phyloP scores from a whole-genome alignment of 257 asterid species.

The Nyctanthes arbortristis region DNA sequence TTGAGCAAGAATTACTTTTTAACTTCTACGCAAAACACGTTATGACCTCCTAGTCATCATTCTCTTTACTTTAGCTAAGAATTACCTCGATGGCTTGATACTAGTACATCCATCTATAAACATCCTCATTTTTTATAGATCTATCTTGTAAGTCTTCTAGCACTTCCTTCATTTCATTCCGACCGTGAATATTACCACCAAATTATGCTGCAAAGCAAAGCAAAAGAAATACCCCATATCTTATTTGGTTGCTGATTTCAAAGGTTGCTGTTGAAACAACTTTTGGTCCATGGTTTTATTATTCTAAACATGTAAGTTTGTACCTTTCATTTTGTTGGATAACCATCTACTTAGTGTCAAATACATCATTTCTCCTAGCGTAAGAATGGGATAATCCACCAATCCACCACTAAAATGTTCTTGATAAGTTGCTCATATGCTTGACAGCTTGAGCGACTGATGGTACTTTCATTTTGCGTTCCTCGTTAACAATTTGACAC shows the following conservation, averaged over 20 bases:
- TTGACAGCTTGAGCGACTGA: too few species aligned
- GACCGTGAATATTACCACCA: too few species aligned
- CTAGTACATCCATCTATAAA: background rate
- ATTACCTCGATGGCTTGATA: background rate
- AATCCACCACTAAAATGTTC: slow-evolving; percentile 17
- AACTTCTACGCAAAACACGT: background rate
- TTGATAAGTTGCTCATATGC: too few species aligned
- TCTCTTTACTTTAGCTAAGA: background rate
- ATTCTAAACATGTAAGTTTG: slow-evolving; percentile 9
- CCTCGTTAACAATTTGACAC: background rate
- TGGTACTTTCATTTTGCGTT: background rate
- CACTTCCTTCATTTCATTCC: too few species aligned
- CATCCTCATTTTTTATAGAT: background rate
- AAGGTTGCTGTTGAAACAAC: slow-evolving; percentile 32
- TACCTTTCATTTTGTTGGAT: too few species aligned
- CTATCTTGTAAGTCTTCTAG: too few species aligned
- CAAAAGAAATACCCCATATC: background rate
- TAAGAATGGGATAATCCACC: too few species aligned
- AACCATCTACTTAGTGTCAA: too few species aligned
- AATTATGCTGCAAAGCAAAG: background rate
- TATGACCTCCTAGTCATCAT: background rate
- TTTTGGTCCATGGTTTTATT: background rate
- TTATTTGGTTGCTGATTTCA: slow-evolving; percentile 20
- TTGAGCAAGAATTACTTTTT: background rate
- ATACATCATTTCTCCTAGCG: too few species aligned